Percentiles rank a stretch among this genome's conserved stretches.
Conservation (phyloP, 495 filamentous ascomycete species). For the Poronia punctata region DNA sequence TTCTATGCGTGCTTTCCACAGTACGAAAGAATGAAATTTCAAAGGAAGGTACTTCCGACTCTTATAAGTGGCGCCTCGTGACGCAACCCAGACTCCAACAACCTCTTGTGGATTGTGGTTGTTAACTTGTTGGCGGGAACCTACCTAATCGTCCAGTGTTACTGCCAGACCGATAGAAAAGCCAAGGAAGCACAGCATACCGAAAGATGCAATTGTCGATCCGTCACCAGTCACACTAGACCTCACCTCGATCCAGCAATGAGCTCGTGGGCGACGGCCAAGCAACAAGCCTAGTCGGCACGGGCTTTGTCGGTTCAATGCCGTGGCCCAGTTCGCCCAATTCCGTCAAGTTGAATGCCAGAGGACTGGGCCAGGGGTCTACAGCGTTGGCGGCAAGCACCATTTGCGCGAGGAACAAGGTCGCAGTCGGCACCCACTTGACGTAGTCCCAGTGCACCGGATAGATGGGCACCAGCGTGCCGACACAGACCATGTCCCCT, state of each 20-base stretch:
- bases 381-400: constrained; percentile 13
- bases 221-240: too few species aligned
- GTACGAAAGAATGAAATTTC: too few species aligned
- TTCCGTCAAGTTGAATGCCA: constrained; percentile 14
- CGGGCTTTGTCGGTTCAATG: neutral
- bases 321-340: constrained; percentile 3
- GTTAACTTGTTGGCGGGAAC: too few species aligned
- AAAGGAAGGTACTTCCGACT: too few species aligned
- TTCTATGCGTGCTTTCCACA: too few species aligned
- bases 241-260: neutral
- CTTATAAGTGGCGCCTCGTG: too few species aligned
- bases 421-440: constrained; percentile 24
- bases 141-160: too few species aligned
- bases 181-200: too few species aligned
- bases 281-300: constrained; percentile 4
- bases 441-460: constrained; percentile 43
- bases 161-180: too few species aligned
- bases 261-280: neutral
- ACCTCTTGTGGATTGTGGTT: too few species aligned
- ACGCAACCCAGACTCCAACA: too few species aligned
- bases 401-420: constrained; percentile 20
- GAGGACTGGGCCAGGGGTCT: constrained; percentile 19
- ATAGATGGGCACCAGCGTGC: constrained; percentile 34
- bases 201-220: too few species aligned
- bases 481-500: constrained; percentile 46